Base-by-base conservation (phyloP, 257 asterid species). In the Capsicum baccatum region DNA sequence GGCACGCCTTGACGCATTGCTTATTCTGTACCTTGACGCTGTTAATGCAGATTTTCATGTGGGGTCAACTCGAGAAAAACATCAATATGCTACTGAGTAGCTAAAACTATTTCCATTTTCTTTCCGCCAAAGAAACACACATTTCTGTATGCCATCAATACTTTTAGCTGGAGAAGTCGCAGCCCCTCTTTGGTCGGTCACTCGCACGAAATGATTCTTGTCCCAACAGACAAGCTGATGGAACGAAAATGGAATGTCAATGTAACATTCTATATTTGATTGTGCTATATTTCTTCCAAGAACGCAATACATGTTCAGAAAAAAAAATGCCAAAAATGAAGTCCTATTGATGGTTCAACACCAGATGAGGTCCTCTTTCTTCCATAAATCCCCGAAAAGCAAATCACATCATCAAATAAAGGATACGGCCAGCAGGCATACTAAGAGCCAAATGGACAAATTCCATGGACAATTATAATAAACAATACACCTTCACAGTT, bases 391-490 rank as follows among this genome's bases (percentile, higher is more conserved):
- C 44, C 44, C 44, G 5, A 39, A 39, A 39, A 39, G 44, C 44
- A 39, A 39, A 39, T 39, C 44, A 39, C 44, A 39, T 3, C 44
- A 39, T 39, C 44, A 39, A 39, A 39, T 39, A 39, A 39, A 39
- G 44, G 44, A 39, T 17, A 17, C 42, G 16, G 17, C 71, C 79
- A 47, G 17, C 57, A 47, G 16, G 39, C 79, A 71, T 39, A 71
- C 58, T 47, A 71, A 48, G 55, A 73, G 81, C 62, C 62, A 21
- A 21, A 54, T 74, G 47, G 81, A 50, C 47, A 74, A 50, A 74
- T 11, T 48, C 50, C 19, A 48, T 73, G 11, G 42, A 73, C 6
- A 59, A 59, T 50, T 52, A 15, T 37, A 5, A 14, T 15, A 73
- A 67, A 73, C 4, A 48, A 48, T 73, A 47, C 80, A 6, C 80